These are phyloP conservation scores for Aspergillus steynii DNA, from an alignment of 495 filamentous ascomycete species.

Conservation along the genomic window DNA sequence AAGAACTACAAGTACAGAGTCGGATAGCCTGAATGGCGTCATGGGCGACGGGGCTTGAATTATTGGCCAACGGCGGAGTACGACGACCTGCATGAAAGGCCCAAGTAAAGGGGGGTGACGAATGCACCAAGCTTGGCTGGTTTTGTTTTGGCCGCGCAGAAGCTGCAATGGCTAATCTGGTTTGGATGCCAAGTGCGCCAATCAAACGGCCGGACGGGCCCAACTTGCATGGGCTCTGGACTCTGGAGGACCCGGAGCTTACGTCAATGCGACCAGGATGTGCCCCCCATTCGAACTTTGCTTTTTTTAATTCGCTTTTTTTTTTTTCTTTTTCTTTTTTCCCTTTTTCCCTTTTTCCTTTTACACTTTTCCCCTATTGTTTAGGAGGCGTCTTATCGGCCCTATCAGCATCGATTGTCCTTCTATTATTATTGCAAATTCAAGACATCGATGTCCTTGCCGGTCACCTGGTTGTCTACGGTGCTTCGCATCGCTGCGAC, in stretches of 20 bases:
- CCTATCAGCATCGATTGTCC: neutral
- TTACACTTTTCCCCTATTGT: neutral
- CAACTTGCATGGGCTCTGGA: neutral
- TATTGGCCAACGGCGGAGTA: too few relatives aligned
- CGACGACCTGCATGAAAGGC: neutral
- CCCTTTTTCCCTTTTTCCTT: neutral
- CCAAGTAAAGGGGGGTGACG: conserved; percentile 5
- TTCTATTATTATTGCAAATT: neutral
- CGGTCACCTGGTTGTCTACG: neutral
- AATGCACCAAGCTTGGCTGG: conserved; percentile 10
- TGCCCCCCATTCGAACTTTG: neutral
- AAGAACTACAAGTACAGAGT: too few relatives aligned
- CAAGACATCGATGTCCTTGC: too few relatives aligned
- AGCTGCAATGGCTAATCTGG: neutral
- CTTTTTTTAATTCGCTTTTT: neutral
- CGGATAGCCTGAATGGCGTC: too few relatives aligned
- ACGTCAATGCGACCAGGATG: conserved; percentile 11
- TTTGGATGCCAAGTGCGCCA: conserved; percentile 1
- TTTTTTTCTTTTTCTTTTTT: neutral
- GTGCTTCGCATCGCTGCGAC: neutral
- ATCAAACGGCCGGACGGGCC: neutral
- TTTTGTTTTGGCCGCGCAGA: too few relatives aligned
- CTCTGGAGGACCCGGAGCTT: conserved; percentile 8
- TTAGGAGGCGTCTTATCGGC: neutral
- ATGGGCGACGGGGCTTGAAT: too few relatives aligned